Conservation (phyloP, 2,329 filamentous ascomycete genomes). For the Elsinoe batatas region DNA sequence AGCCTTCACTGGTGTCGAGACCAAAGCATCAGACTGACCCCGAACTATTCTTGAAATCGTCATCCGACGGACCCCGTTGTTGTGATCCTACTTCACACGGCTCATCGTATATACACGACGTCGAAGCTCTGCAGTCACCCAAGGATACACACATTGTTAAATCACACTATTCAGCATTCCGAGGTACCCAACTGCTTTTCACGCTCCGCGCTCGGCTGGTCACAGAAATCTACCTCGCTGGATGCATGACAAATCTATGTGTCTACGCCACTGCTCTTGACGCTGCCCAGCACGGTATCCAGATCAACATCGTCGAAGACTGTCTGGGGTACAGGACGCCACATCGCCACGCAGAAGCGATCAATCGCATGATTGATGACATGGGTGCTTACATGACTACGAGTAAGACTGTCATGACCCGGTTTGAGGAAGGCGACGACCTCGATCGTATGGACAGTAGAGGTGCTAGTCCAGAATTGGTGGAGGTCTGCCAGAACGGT, state of each 20-base stretch:
- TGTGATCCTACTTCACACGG: conserved; percentile 34
- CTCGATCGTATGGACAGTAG: conserved; percentile 1
- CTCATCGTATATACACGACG: conserved; percentile 41
- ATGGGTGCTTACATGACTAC: conserved; percentile 61
- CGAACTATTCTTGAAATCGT: conserved; percentile 36
- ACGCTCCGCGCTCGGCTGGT: conserved; percentile 76
- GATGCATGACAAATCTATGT: conserved; percentile 75
- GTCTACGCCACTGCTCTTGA: conserved; percentile 88
- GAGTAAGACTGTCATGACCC: conserved; percentile 44
- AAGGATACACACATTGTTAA: conserved; percentile 53
- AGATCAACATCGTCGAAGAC: conserved; percentile 79
- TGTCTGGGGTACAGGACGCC: conserved; percentile 73
- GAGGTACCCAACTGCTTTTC: conserved; percentile 60
- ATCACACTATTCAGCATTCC: conserved; percentile 80
- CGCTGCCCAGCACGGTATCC: conserved; percentile 75
- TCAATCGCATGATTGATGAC: conserved; percentile 61
- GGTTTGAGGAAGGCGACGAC: conserved; percentile 14
- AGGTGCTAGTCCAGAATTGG: conserved; percentile 1
- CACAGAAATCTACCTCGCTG: conserved; percentile 82
- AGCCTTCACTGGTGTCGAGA: background rate
- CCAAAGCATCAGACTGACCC: conserved; percentile 25
- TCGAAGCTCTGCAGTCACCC: conserved; percentile 37
- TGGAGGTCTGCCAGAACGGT: background rate
- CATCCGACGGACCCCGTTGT: conserved; percentile 30
- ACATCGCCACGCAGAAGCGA: conserved; percentile 57